Evolutionary conservation across 1,139 yeast species (phyloP).

Genomic region (Candida gigantensis): DNA sequence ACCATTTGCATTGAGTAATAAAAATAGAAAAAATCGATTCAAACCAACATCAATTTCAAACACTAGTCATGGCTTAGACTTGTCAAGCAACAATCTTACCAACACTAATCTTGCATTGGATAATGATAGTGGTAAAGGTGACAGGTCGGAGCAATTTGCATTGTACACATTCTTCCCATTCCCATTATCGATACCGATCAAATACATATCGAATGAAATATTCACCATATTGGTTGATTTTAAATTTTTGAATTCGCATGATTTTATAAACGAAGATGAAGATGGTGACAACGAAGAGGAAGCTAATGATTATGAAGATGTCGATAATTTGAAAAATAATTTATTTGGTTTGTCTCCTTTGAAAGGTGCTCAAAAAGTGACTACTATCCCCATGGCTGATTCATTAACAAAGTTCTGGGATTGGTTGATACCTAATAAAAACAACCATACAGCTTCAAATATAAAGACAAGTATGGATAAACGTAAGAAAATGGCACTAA

Average conservation of each 20-base stretch:
- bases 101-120: slow-evolving; percentile 24
- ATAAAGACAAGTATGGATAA: slow-evolving; percentile 37
- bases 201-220: slow-evolving; percentile 18
- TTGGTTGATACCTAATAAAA: slow-evolving; percentile 23
- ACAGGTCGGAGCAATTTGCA: slow-evolving; percentile 44
- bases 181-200: slow-evolving; percentile 36
- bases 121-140: slow-evolving; percentile 30
- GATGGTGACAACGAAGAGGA: slow-evolving; percentile 22
- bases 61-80: slow-evolving; percentile 1
- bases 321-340: slow-evolving; percentile 33
- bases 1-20: slow-evolving; percentile 30
- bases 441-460: slow-evolving; percentile 13
- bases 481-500: slow-evolving; percentile 44
- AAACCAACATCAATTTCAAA: slow-evolving; percentile 4
- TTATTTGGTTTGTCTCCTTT: slow-evolving; percentile 44
- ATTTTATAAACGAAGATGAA: slow-evolving; percentile 21
- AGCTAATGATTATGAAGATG: slow-evolving; percentile 27
- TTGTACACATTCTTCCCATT: slow-evolving; percentile 46
- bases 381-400: slow-evolving; percentile 29
- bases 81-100: slow-evolving; percentile 2
- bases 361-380: slow-evolving; percentile 39
- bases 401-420: slow-evolving; percentile 26
- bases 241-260: slow-evolving; percentile 27
- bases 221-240: slow-evolving; percentile 24
- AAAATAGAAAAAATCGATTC: slow-evolving; percentile 8